Conservation (phyloP, 768 basidiomycete species). For the Suillus placidus region DNA sequence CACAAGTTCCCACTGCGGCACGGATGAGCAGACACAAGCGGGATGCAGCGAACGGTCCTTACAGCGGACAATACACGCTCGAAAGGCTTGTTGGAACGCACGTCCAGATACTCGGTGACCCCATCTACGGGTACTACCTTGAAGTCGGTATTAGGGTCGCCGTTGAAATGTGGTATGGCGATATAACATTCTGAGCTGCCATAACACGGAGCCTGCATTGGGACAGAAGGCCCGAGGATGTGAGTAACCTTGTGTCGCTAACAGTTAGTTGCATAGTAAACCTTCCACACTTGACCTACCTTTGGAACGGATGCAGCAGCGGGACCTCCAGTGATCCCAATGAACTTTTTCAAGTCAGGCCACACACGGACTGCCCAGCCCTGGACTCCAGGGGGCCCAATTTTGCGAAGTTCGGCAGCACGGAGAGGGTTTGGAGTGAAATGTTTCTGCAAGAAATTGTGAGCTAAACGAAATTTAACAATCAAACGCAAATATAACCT, state of each 20-base stretch:
- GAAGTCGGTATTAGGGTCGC: neutral
- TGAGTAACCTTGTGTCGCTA: constrained; percentile 6
- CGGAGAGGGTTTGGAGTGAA: constrained; percentile 14
- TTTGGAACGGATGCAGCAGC: constrained; percentile 10
- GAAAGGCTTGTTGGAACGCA: neutral
- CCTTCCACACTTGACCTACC: neutral
- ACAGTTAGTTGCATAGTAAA: neutral
- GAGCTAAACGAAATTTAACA: neutral
- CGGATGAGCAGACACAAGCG: neutral
- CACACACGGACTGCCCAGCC: constrained; percentile 11
- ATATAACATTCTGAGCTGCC: constrained; percentile 3
- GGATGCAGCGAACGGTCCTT: neutral
- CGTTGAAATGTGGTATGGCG: constrained; percentile 5
- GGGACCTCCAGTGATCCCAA: constrained; percentile 7
- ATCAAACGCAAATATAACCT: neutral
- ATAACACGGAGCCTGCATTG: neutral
- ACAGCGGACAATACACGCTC: neutral
- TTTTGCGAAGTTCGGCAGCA: constrained; percentile 11
- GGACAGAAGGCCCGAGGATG: constrained; percentile 9
- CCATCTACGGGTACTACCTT: neutral
- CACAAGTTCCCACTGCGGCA: constrained; percentile 11
- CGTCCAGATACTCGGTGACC: constrained; percentile 7
- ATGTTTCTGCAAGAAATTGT: constrained; percentile 4
- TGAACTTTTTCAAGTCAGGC: constrained; percentile 6
- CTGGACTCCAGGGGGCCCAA: neutral